These are phyloP conservation scores for Pseudogymnoascus sp. DNA, from an alignment of 2,329 filamentous ascomycete genomes.

Conservation along the genomic window DNA sequence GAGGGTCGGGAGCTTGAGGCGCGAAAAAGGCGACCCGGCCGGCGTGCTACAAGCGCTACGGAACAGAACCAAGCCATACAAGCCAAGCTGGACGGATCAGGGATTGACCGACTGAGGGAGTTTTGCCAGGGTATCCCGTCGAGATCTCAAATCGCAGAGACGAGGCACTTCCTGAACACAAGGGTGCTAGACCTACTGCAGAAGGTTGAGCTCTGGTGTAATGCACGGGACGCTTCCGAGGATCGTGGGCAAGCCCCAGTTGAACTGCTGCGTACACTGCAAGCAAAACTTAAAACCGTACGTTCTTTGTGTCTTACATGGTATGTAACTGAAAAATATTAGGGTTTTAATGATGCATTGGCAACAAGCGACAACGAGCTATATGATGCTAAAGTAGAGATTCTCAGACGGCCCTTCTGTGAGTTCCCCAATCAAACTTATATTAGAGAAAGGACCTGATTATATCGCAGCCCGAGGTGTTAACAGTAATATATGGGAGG, in stretches of 20 bases:
- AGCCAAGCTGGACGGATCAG: slow-evolving; percentile 9
- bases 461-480: slow-evolving; percentile 8
- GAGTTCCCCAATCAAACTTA: not conserved
- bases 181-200: slow-evolving; percentile 10
- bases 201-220: slow-evolving; percentile 13
- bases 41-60: not conserved
- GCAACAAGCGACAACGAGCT: slow-evolving; percentile 6
- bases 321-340: not conserved
- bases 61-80: slow-evolving; percentile 3
- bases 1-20: not conserved
- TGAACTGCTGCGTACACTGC: slow-evolving; percentile 7
- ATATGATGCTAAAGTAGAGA: not conserved
- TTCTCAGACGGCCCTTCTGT: slow-evolving; percentile 10
- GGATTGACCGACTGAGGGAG: slow-evolving; percentile 9
- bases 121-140: slow-evolving; percentile 12
- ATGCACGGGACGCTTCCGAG: slow-evolving; percentile 6
- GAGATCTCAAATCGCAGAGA: slow-evolving; percentile 12
- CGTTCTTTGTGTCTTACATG: not conserved
- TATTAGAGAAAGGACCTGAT: slow-evolving; percentile 9
- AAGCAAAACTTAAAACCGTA: slow-evolving; percentile 10
- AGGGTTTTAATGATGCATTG: slow-evolving; percentile 10
- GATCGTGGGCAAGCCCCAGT: slow-evolving; percentile 4
- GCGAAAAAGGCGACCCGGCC: not conserved
- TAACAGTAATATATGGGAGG: slow-evolving; percentile 7
- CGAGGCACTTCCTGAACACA: slow-evolving; percentile 13